Base-by-base conservation (phyloP, 345 rosid species). In the Populus ilicifolia region DNA sequence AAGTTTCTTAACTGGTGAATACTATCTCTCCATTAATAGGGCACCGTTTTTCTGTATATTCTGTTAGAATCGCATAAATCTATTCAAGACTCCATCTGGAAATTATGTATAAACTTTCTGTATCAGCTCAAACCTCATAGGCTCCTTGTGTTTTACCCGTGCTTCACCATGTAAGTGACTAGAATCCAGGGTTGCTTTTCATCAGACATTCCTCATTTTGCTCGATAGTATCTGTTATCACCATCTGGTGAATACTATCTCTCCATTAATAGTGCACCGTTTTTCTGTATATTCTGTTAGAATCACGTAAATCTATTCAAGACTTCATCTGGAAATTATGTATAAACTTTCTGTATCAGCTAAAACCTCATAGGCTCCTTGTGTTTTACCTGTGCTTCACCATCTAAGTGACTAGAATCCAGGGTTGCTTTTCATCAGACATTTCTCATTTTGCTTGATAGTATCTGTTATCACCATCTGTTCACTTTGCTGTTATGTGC, bases 1-100 rank as follows among this genome's bases (percentile, higher is more conserved):
- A 86, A 87, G 82, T 95, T 95, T 86, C 67, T 93, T 71, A 90
- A 89, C 85, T 93, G 99, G 99, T 93, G 76, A 72, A 29, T 77
- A 66, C 76, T 69, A 62, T 64, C 43, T 39, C 30, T 21, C 67
- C 29, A 29, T 62, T 17, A 23, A 48, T 63, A 43, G 61, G 50
- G 21, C 75, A 30, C 25, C 43, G 44, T 59, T 61, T 23, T 52
- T 65, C 6, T 66, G 11, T 52, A 9, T n/a, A 50, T 56, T 27
- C 35, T 61, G 23, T 52, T 54, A 9, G 17, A 70, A 46, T 25
- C 17, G 66, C 29, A 21, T 27, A 36, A 39, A 33, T 33, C 5
- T 33, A 33, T 33, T 8, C 30, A 29, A 54, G 30, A 41, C 39
- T 10, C 23, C 44, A 23, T 9, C 13, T 12, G 7, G 36, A 64